Evolutionary conservation across 148 eudicot species (phyloP).

Genomic region (Heliamphora exappendiculata): DNA sequence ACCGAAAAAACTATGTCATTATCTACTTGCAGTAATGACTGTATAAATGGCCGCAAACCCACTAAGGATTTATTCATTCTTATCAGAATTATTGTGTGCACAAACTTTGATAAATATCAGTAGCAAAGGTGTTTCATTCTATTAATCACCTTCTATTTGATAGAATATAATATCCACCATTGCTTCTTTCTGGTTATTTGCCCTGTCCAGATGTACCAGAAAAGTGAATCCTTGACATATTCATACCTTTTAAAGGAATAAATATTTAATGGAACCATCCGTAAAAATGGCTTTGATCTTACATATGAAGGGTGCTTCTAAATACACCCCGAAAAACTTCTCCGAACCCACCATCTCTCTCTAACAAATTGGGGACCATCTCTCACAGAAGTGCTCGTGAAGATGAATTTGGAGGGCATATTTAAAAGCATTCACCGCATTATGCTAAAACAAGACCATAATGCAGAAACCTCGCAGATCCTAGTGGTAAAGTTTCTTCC

Average conservation of each 20-base stretch:
- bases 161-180: not conserved
- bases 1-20: not conserved
- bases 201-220: not conserved
- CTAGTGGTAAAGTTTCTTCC: not conserved
- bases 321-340: no score
- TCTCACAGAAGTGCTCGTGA: no score
- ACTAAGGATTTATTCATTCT: not conserved
- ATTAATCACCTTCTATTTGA: not conserved
- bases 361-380: no score
- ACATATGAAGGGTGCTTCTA: not conserved
- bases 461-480: not conserved
- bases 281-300: not conserved
- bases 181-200: not conserved
- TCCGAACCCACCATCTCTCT: no score
- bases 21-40: not conserved
- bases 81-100: not conserved
- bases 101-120: not conserved
- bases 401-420: no score
- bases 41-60: not conserved
- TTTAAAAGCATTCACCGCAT: no score
- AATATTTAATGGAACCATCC: not conserved
- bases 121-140: not conserved
- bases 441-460: not conserved
- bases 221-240: not conserved
- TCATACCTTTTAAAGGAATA: not conserved